phyloP scores from a whole-genome alignment of 345 rosid species.

The Isatis tinctoria region DNA sequence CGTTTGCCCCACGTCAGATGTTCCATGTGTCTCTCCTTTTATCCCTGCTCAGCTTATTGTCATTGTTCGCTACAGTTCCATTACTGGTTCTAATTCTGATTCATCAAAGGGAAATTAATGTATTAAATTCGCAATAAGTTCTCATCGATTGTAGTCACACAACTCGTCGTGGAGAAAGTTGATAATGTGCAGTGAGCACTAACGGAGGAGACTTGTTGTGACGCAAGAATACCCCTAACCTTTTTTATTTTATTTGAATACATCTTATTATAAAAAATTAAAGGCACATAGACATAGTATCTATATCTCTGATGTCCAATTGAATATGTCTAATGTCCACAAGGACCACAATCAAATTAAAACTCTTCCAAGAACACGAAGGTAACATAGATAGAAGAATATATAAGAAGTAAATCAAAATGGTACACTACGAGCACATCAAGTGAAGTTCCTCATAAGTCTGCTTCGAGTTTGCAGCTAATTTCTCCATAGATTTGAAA shows the following conservation, averaged over 20 bases:
- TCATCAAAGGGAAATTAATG: neutral
- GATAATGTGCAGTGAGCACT: too few relatives aligned
- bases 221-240: neutral
- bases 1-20: neutral
- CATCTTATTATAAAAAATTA: neutral
- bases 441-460: constrained; percentile 17
- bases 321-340: neutral
- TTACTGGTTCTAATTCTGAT: neutral
- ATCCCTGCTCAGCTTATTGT: neutral
- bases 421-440: constrained; percentile 4
- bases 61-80: neutral
- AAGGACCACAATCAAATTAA: neutral
- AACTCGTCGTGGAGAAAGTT: too few relatives aligned
- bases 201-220: neutral
- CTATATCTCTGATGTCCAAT: too few relatives aligned
- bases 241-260: neutral
- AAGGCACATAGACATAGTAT: neutral
- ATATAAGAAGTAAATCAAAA: neutral
- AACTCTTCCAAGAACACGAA: neutral
- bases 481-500: constrained; percentile 25
- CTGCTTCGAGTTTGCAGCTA: constrained; percentile 24
- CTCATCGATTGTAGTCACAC: neutral
- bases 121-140: neutral
- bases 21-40: neutral
- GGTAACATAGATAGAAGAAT: neutral